These are phyloP conservation scores for Globisporangium rhizosaccharum DNA, from an alignment of 352 stramenopile genomes.

Conservation along the genomic window DNA sequence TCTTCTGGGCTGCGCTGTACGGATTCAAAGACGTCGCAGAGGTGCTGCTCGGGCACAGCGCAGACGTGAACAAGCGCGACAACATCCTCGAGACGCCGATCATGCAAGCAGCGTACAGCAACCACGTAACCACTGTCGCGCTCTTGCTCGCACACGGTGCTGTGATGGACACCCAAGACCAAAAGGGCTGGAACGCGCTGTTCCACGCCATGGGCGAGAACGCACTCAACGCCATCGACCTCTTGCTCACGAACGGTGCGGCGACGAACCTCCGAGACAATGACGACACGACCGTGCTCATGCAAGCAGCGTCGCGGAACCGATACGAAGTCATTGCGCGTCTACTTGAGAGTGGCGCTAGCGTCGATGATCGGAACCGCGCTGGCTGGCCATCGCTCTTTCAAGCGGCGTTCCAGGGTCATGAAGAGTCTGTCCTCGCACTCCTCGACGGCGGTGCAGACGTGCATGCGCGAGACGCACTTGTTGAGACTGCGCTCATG, in stretches of 20 bases:
- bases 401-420: slow-evolving; percentile 6
- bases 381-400: slow-evolving; percentile 8
- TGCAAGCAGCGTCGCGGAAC: slow-evolving; percentile 10
- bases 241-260: slow-evolving; percentile 5
- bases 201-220: slow-evolving; percentile 8
- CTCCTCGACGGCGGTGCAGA: slow-evolving; percentile 5
- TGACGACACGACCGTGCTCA: slow-evolving; percentile 2
- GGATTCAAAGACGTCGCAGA: slow-evolving; percentile 1
- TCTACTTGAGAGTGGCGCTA: slow-evolving; percentile 6
- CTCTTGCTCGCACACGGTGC: slow-evolving; percentile 4
- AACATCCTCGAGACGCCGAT: slow-evolving; percentile 11
- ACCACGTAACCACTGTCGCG: slow-evolving; percentile 2
- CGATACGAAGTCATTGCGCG: background rate
- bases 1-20: slow-evolving; percentile 6
- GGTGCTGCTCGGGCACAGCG: slow-evolving; percentile 2
- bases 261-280: slow-evolving; percentile 4
- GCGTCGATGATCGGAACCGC: background rate
- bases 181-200: slow-evolving; percentile 11
- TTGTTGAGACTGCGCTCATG: slow-evolving; percentile 7
- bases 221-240: background rate
- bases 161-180: slow-evolving; percentile 6
- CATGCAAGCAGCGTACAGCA: slow-evolving; percentile 11
- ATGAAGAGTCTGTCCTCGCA: slow-evolving; percentile 2
- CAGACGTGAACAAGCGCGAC: slow-evolving; percentile 8
- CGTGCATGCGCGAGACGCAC: slow-evolving; percentile 2